Evolutionary conservation across 345 rosid genomes (phyloP).

Genomic region (Populus pruinosa): DNA sequence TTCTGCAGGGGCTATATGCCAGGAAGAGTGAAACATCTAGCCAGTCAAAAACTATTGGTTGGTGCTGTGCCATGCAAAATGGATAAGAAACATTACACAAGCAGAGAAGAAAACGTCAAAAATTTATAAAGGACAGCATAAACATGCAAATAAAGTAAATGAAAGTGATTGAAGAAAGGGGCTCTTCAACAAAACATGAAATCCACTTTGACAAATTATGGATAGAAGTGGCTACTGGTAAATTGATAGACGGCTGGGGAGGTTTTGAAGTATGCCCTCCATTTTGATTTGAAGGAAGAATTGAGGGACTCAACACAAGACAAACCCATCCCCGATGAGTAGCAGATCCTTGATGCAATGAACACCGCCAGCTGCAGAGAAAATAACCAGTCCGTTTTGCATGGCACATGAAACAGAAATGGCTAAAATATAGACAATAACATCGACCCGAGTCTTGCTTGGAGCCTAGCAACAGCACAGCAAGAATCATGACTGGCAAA

Average conservation of each 20-base stretch:
- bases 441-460: too few species aligned
- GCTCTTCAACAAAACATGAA: not conserved
- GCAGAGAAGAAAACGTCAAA: constrained; percentile 5
- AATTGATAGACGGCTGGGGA: not conserved
- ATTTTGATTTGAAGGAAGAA: not conserved
- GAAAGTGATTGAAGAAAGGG: constrained; percentile 12
- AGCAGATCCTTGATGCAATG: not conserved
- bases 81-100: not conserved
- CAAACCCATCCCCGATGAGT: not conserved
- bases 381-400: too few species aligned
- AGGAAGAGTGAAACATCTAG: not conserved
- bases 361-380: not conserved
- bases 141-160: not conserved
- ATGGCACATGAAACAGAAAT: too few species aligned
- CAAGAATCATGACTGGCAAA: not conserved
- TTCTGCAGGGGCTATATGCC: not conserved
- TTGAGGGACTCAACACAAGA: not conserved
- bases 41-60: constrained; percentile 11
- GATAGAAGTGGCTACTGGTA: not conserved
- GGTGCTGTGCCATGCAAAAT: constrained; percentile 11
- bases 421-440: too few species aligned
- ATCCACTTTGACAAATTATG: not conserved
- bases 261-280: not conserved
- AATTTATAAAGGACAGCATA: constrained; percentile 8
- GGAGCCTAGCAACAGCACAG: not conserved